Base-by-base conservation (phyloP, 352 stramenopile genomes). In the Phytophthora cajani region DNA sequence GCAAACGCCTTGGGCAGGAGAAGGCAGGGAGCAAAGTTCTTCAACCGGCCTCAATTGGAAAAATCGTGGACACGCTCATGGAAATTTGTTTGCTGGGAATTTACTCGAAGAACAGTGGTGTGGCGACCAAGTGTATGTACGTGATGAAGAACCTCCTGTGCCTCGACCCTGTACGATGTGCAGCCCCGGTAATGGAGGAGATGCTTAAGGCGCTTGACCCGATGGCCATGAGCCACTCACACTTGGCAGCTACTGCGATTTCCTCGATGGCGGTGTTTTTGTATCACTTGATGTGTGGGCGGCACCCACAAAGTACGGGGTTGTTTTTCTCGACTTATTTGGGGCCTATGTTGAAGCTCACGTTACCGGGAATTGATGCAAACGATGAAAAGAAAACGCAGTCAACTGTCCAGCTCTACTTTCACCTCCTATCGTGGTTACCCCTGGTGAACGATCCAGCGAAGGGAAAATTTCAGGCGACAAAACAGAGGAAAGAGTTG, bases 371-470 rank as follows among this genome's bases (percentile, higher is more conserved):
- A 4, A 92, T 94, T 68, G 86, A 94, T 60, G 72, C 82, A 10
- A 94, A 94, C 21, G 86, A 94, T 58, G 82, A 94, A 49, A 87
- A 80, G 60, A 94, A 94, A 71, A 94, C 86, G 0, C 73, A 80
- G 36, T 78, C 79, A 0, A 94, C 86, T 19, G 59, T 91, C 23
- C 75, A 77, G 10, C 72, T 94, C 8, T 94, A 94, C 69, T 91
- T 90, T 49, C 72, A 82, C 33, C 60, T 90, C 21, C 71, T 94
- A 12, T 89, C 82, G 32, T 92, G 84, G 81, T 61, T 94, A 3
- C 86, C 86, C 11, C 57, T 94, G 25, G 79, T 90, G 36, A 90
- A 94, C 42, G 86, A 94, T 67, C 71, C 84, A 4, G 61, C 59
- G 9, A 90, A 91, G 5, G 58, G 40, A 0, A 66, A 77, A 16